These are phyloP conservation scores for Closterium sp. DNA, from an alignment of 139 green algal genomes.

Conservation along the genomic window DNA sequence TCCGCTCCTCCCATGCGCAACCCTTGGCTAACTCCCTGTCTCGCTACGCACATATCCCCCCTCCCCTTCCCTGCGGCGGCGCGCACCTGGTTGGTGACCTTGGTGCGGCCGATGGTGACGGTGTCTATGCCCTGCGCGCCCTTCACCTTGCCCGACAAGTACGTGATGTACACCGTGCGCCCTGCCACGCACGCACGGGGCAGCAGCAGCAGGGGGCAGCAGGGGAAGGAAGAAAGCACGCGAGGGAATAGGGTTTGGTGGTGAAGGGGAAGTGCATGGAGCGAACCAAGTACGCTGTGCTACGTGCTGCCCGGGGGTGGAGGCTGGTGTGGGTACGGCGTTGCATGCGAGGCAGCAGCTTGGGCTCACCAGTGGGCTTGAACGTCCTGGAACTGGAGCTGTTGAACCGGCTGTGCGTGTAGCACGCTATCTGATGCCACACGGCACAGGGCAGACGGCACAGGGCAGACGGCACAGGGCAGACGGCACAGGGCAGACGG, in stretches of 20 bases:
- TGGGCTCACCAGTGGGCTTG: background rate
- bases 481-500: background rate
- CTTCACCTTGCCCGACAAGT: background rate
- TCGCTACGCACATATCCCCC: too few relatives aligned
- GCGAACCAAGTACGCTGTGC: background rate
- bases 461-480: background rate
- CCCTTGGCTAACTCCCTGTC: background rate
- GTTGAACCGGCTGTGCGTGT: slow-evolving; percentile 83
- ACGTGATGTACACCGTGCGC: background rate
- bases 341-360: too few relatives aligned
- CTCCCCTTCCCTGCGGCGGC: too few relatives aligned
- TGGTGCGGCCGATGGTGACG: background rate
- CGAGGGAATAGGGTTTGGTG: too few relatives aligned
- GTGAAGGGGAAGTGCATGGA: too few relatives aligned
- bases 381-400: slow-evolving; percentile 65
- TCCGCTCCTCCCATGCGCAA: background rate
- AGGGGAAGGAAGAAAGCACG: background rate
- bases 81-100: background rate
- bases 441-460: background rate
- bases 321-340: too few relatives aligned
- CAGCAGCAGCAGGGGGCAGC: too few relatives aligned
- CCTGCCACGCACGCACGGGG: background rate
- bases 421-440: background rate
- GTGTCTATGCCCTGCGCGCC: background rate
- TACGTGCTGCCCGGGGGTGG: background rate